A percentile compares a stretch with the other conserved stretches of the same genome.
Conservation (phyloP, 2,329 filamentous ascomycete species). For the Blastomyces emzantsi region DNA sequence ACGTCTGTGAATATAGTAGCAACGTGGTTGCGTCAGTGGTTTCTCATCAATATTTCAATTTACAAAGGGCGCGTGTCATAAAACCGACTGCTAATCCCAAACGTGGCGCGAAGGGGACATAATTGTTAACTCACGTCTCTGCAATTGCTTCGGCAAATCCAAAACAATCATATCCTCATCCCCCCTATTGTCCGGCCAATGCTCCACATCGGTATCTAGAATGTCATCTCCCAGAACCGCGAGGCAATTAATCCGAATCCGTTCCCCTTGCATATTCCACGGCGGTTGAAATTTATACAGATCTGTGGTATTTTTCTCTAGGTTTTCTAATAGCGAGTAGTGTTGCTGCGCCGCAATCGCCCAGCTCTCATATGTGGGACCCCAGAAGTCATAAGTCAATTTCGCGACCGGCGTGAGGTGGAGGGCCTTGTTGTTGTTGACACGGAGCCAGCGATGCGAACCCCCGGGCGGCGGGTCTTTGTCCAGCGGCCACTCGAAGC, state of each 20-base stretch:
- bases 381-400: slow-evolving; percentile 40
- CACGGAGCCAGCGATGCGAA: slow-evolving; percentile 40
- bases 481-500: slow-evolving; percentile 10
- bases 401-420: slow-evolving; percentile 40
- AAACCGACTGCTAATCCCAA: not conserved
- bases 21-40: not conserved
- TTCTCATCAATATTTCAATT: not conserved
- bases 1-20: not conserved
- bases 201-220: slow-evolving; percentile 28
- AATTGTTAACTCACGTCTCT: not conserved
- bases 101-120: not conserved
- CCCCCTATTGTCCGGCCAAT: slow-evolving; percentile 16
- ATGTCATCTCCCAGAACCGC: slow-evolving; percentile 47
- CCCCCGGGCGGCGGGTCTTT: slow-evolving; percentile 8
- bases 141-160: not conserved
- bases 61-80: slow-evolving; percentile 33
- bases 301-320: slow-evolving; percentile 39
- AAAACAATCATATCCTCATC: slow-evolving; percentile 7
- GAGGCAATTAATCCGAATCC: slow-evolving; percentile 48
- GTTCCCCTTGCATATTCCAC: slow-evolving; percentile 30
- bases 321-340: slow-evolving; percentile 41
- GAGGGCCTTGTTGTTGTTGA: slow-evolving; percentile 28
- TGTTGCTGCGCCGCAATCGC: slow-evolving; percentile 41
- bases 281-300: slow-evolving; percentile 29
- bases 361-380: slow-evolving; percentile 43